Percentiles rank a stretch among this genome's conserved stretches.
phyloP scores from a whole-genome alignment of 2,329 filamentous ascomycete genomes.

The Niveomyces coronatus region DNA sequence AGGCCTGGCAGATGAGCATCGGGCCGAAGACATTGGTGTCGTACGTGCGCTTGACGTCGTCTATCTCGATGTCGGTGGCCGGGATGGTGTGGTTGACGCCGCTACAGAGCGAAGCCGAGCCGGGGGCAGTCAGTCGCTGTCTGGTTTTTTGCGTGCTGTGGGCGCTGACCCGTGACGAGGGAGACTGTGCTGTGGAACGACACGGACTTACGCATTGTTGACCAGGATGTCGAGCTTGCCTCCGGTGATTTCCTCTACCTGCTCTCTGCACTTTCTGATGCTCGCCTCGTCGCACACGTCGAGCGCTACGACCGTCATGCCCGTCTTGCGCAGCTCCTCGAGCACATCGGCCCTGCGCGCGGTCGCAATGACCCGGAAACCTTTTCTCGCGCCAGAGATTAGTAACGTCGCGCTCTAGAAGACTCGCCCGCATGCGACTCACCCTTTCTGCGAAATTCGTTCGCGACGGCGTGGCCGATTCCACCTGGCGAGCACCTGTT shows the following conservation, averaged over 20 bases:
- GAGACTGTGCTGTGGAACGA: no score
- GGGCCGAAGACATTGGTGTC: slow-evolving; percentile 48
- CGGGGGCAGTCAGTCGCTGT: no score
- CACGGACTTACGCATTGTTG: slow-evolving; percentile 49
- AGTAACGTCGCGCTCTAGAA: slow-evolving; percentile 24
- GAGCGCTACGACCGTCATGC: slow-evolving; percentile 39
- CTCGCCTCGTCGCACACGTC: slow-evolving; percentile 44
- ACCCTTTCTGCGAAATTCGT: slow-evolving; percentile 16
- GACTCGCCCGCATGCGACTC: not conserved
- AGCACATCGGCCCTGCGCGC: slow-evolving; percentile 41
- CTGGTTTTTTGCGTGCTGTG: no score
- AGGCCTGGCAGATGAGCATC: slow-evolving; percentile 44
- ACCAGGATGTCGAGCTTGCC: slow-evolving; percentile 48
- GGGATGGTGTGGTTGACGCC: slow-evolving; percentile 38
- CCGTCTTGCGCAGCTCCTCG: slow-evolving; percentile 31
- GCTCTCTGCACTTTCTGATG: slow-evolving; percentile 36
- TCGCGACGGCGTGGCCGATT: slow-evolving; percentile 45
- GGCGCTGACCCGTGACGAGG: no score
- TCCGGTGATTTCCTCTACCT: slow-evolving; percentile 36
- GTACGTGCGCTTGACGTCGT: slow-evolving; percentile 42
- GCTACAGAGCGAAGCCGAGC: no score
- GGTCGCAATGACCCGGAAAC: slow-evolving; percentile 46
- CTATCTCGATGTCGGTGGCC: slow-evolving; percentile 40
- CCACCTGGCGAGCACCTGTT: slow-evolving; percentile 47
- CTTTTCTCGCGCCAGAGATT: slow-evolving; percentile 22